Conservation (phyloP, 1,139 yeast genomes). For the Scheffersomyces cryptocercus region DNA sequence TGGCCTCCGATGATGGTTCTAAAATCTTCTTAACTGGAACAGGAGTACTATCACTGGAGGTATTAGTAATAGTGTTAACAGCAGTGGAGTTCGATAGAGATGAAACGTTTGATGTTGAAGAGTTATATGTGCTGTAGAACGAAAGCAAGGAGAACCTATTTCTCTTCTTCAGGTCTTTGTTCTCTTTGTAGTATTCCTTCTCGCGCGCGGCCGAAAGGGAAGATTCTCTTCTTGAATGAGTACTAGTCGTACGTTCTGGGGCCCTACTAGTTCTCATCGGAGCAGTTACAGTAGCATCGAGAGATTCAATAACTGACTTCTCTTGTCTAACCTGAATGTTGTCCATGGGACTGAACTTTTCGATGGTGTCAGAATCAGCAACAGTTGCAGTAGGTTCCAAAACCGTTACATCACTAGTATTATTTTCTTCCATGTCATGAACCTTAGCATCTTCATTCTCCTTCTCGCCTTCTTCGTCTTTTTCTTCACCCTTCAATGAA, state of each 20-base stretch:
- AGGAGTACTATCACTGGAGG: too few species aligned
- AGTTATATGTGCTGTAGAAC: constrained; percentile 43
- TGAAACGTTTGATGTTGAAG: constrained; percentile 21
- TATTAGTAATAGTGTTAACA: background rate
- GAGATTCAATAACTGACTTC: constrained; percentile 6
- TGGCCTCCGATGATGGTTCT: constrained; percentile 42
- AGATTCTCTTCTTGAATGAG: background rate
- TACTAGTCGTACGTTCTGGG: background rate
- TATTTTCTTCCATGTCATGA: background rate
- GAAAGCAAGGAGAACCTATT: constrained; percentile 56
- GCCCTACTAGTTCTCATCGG: background rate
- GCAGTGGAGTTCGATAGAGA: constrained; percentile 2
- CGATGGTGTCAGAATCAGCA: background rate
- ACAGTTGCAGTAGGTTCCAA: constrained; percentile 3
- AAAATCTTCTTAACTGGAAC: constrained; percentile 30
- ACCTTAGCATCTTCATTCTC: constrained; percentile 2
- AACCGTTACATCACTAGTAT: constrained; percentile 2
- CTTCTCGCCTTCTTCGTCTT: constrained; percentile 3
- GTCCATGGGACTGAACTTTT: too few species aligned
- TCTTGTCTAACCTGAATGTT: constrained; percentile 5
- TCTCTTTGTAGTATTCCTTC: constrained; percentile 24
- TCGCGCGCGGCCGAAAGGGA: constrained; percentile 1
- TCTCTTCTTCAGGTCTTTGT: constrained; percentile 39
- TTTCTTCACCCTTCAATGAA: constrained; percentile 4
- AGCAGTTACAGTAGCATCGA: background rate